Evolutionary conservation across 441 rosid species (phyloP).

Genomic region (Francoa sonchifolia): DNA sequence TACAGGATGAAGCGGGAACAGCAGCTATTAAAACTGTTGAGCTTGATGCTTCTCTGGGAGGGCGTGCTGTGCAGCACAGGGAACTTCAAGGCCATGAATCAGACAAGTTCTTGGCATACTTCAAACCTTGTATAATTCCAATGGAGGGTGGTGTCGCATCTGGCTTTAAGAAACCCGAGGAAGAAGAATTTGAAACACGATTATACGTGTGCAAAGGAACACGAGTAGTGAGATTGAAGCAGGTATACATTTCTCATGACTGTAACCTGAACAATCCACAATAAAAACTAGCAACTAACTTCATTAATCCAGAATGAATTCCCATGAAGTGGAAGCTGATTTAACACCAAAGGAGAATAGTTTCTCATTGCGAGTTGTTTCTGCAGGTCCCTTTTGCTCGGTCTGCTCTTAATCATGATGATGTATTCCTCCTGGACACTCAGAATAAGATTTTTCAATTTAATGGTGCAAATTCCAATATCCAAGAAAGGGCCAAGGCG

Average conservation of each 20-base stretch:
- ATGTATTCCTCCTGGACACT: conserved; percentile 86
- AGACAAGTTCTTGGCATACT: conserved; percentile 88
- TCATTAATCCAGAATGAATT: conserved; percentile 11
- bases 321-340: conserved; percentile 9
- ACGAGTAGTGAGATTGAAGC: conserved; percentile 82
- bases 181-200: conserved; percentile 74
- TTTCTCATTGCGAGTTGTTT: no score
- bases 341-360: no score
- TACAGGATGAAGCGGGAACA: conserved; percentile 94
- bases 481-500: conserved; percentile 98
- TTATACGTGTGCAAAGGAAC: conserved; percentile 89
- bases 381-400: conserved; percentile 85
- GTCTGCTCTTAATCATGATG: conserved; percentile 93
- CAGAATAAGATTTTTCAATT: conserved; percentile 82
- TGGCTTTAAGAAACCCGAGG: conserved; percentile 79
- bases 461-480: conserved; percentile 94
- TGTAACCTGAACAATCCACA: background rate
- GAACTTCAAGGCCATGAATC: conserved; percentile 97
- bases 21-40: conserved; percentile 95
- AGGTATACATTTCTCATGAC: conserved; percentile 32
- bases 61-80: conserved; percentile 96
- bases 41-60: conserved; percentile 90
- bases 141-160: conserved; percentile 95
- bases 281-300: no score
- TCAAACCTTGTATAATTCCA: conserved; percentile 93